Conservation (phyloP, 2,329 filamentous ascomycete genomes). For the Arthrobotrys sinensis region DNA sequence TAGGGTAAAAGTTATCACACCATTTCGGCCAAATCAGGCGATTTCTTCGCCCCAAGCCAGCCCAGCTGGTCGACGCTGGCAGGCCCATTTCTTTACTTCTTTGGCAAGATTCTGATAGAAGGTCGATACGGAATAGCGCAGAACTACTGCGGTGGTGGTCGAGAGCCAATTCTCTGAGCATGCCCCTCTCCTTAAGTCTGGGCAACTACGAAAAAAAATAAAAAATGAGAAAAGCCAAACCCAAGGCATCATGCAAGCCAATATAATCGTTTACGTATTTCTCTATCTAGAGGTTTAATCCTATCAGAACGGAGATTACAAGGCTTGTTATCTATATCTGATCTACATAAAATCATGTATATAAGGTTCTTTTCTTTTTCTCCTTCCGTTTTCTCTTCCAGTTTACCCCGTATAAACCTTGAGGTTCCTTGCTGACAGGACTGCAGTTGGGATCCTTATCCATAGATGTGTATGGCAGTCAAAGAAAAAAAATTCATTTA, state of each 20-base stretch:
- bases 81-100: conserved; percentile 1
- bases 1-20: conserved; percentile 61
- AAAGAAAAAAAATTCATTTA: conserved; percentile 31
- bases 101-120: conserved; percentile 15
- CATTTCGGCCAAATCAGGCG: conserved; percentile 60
- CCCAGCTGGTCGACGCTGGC: conserved; percentile 35
- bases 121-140: conserved; percentile 10
- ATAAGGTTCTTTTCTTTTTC: conserved; percentile 26
- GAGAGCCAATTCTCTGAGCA: conserved; percentile 41
- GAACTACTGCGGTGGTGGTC: conserved; percentile 10
- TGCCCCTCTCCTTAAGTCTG: conserved; percentile 42
- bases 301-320: conserved; percentile 58
- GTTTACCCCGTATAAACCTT: conserved; percentile 17
- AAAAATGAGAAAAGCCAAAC: conserved; percentile 6
- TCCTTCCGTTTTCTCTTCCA: conserved; percentile 9
- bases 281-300: conserved; percentile 29
- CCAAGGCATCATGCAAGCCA: conserved; percentile 31
- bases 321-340: conserved; percentile 56
- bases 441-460: conserved; percentile 34
- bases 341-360: conserved; percentile 44
- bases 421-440: conserved; percentile 21
- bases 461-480: conserved; percentile 29
- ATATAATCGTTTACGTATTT: conserved; percentile 53
- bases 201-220: conserved; percentile 12
- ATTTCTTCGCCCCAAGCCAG: conserved; percentile 47